Evolutionary conservation across 2,329 filamentous ascomycete species (phyloP).

Genomic region (Orbilia blumenaviensis): DNA sequence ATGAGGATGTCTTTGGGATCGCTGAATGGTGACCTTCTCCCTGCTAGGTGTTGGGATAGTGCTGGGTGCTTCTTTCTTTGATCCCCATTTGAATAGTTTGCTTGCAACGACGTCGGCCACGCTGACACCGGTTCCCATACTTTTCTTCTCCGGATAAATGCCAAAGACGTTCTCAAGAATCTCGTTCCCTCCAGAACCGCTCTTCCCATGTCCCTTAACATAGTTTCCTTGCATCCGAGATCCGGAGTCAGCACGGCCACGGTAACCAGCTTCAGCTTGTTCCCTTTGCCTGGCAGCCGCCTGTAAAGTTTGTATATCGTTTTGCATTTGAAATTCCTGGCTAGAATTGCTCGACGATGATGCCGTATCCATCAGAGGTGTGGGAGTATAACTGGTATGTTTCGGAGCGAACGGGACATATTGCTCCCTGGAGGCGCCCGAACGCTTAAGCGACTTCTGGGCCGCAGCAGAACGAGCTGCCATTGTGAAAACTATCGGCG

Average conservation of each 20-base stretch:
- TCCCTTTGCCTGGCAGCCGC: constrained; percentile 31
- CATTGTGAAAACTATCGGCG: constrained; percentile 8
- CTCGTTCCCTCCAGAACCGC: constrained; percentile 30
- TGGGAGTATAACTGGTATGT: constrained; percentile 16
- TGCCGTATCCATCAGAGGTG: constrained; percentile 23
- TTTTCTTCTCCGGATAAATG: constrained; percentile 53
- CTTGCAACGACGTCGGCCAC: constrained; percentile 50
- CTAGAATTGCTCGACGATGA: constrained; percentile 47
- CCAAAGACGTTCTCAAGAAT: constrained; percentile 51
- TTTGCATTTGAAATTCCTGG: constrained; percentile 33
- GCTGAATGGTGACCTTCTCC: constrained; percentile 5
- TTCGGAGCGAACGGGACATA: constrained; percentile 21
- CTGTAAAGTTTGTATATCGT: constrained; percentile 38
- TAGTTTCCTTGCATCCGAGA: constrained; percentile 37
- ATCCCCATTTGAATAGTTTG: constrained; percentile 53
- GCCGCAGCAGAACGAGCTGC: constrained; percentile 50
- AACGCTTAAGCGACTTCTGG: constrained; percentile 49
- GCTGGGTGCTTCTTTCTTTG: constrained; percentile 46
- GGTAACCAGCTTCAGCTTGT: constrained; percentile 25
- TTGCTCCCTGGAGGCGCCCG: constrained; percentile 36
- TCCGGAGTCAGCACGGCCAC: constrained; percentile 47
- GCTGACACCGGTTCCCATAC: constrained; percentile 51
- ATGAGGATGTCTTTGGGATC: constrained; percentile 28
- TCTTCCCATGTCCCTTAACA: constrained; percentile 32
- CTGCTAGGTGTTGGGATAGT: constrained; percentile 45